Conservation (phyloP, 1,284 basidiomycete species). For the Trametes hirsuta region DNA sequence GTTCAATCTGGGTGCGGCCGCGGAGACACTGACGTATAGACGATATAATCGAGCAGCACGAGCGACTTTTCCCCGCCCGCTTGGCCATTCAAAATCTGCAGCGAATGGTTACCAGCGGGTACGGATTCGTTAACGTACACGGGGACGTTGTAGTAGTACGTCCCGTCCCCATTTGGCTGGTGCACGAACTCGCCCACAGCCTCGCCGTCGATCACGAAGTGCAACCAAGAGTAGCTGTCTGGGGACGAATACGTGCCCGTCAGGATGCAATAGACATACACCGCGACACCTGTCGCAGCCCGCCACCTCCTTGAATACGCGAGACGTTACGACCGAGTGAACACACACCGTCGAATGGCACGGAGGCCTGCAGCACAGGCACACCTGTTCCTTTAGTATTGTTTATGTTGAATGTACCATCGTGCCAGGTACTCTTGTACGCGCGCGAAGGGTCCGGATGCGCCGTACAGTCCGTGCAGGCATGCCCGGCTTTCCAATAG, state of each 20-base stretch:
- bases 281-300: conserved; percentile 28
- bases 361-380: too few relatives aligned
- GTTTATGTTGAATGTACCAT: background rate
- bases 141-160: conserved; percentile 36
- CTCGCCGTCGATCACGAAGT: conserved; percentile 40
- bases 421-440: conserved; percentile 25
- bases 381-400: too few relatives aligned
- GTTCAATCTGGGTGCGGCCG: too few relatives aligned
- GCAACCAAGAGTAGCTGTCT: conserved; percentile 37
- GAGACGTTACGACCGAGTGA: too few relatives aligned
- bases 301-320: too few relatives aligned
- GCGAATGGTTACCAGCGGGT: conserved; percentile 23
- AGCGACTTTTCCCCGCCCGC: conserved; percentile 16
- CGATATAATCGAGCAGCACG: conserved; percentile 26
- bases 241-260: conserved; percentile 26
- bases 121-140: conserved; percentile 33
- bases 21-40: conserved; percentile 23
- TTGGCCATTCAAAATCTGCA: conserved; percentile 23
- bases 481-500: conserved; percentile 33
- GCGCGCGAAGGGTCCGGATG: conserved; percentile 26
- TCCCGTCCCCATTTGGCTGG: conserved; percentile 23
- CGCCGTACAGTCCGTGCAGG: conserved; percentile 31
- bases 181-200: conserved; percentile 31
- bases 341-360: too few relatives aligned
- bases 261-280: conserved; percentile 37